Conservation (phyloP, 2,329 filamentous ascomycete genomes). For the Hyphodiscus sp. region DNA sequence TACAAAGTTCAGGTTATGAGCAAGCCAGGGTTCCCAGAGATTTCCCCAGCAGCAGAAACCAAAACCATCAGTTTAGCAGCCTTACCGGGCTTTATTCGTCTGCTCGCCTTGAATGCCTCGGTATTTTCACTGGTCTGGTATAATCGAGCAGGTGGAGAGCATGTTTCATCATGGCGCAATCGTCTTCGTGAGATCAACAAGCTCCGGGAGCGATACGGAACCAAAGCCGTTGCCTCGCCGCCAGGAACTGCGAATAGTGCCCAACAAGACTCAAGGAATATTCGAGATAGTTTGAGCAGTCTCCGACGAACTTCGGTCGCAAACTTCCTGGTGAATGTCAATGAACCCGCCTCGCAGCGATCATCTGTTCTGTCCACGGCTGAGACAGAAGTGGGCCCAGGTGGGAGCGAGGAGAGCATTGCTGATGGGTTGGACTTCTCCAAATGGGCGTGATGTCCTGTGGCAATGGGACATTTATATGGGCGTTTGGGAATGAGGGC, state of each 20-base stretch:
- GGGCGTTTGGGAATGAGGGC: neutral
- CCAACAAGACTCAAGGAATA: slow-evolving; percentile 32
- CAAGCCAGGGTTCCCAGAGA: slow-evolving; percentile 81
- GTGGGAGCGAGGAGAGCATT: slow-evolving; percentile 24
- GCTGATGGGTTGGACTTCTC: slow-evolving; percentile 30
- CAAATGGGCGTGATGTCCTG: slow-evolving; percentile 31
- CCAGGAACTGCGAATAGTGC: slow-evolving; percentile 28
- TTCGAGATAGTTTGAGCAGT: slow-evolving; percentile 56
- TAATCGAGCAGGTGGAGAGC: slow-evolving; percentile 67
- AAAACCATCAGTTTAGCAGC: slow-evolving; percentile 84
- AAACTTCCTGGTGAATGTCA: slow-evolving; percentile 54
- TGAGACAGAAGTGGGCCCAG: slow-evolving; percentile 42
- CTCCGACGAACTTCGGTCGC: slow-evolving; percentile 58
- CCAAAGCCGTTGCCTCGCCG: slow-evolving; percentile 32
- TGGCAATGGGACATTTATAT: slow-evolving; percentile 3
- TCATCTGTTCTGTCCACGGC: slow-evolving; percentile 52
- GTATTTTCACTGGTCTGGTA: slow-evolving; percentile 92
- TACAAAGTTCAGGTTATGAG: slow-evolving; percentile 88
- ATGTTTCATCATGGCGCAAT: slow-evolving; percentile 84
- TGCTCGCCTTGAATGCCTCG: slow-evolving; percentile 86
- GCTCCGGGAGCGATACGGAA: slow-evolving; percentile 63
- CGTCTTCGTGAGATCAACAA: slow-evolving; percentile 78
- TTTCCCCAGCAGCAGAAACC: slow-evolving; percentile 81
- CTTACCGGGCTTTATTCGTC: slow-evolving; percentile 77
- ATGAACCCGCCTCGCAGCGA: slow-evolving; percentile 51